Evolutionary conservation across 306 rosid species (phyloP).

Genomic region (Malus sylvestris): DNA sequence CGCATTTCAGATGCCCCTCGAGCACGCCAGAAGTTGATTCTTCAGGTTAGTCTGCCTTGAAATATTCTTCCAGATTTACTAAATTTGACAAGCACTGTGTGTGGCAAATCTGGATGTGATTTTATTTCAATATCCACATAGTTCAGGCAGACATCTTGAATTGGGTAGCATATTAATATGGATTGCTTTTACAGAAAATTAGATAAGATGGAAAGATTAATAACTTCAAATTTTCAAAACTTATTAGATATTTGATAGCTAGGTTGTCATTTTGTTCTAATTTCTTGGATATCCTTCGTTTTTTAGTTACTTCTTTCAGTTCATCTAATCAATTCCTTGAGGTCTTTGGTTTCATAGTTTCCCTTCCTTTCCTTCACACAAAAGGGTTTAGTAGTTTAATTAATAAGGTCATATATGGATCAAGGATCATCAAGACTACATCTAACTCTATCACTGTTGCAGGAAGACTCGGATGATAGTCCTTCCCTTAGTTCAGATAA

Average conservation of each 20-base stretch:
- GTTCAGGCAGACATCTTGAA: not conserved
- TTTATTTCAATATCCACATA: not conserved
- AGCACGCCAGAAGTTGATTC: slow-evolving; percentile 8
- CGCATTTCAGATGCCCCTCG: slow-evolving; percentile 20
- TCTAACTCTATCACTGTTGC: not conserved
- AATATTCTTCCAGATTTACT: not conserved
- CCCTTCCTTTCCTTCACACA: not conserved
- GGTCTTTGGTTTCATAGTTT: not conserved
- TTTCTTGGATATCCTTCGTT: not conserved
- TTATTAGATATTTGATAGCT: not conserved
- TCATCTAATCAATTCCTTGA: not conserved
- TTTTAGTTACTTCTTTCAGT: not conserved
- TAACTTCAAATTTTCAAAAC: not conserved
- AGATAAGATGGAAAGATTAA: not conserved
- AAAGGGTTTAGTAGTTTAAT: not conserved
- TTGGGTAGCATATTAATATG: not conserved
- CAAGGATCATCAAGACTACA: not conserved
- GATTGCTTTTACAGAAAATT: not conserved
- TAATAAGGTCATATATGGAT: not conserved
- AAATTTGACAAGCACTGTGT: not conserved
- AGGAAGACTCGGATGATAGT: slow-evolving; percentile 20
- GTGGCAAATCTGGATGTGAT: not conserved
- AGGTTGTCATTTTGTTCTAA: not conserved
- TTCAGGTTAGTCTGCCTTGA: slow-evolving; percentile 14
- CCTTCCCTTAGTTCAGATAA: slow-evolving; percentile 13